These are phyloP conservation scores for Penicillium crustosum DNA, from an alignment of 2,329 filamentous ascomycete genomes.

Conservation along the genomic window DNA sequence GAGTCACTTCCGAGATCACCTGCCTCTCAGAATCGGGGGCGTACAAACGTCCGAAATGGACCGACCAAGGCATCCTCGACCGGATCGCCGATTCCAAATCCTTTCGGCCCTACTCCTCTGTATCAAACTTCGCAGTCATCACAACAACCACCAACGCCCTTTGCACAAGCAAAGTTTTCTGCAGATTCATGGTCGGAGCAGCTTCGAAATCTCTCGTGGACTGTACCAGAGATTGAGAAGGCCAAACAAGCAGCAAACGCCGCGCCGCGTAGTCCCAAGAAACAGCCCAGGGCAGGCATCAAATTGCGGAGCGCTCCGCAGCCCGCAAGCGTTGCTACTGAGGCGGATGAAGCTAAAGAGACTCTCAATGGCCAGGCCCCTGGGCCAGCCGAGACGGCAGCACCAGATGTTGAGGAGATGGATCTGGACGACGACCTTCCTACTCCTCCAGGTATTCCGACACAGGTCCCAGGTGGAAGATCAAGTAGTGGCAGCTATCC, in stretches of 20 bases:
- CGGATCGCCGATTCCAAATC: slow-evolving; percentile 22
- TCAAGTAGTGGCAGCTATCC: slow-evolving; percentile 19
- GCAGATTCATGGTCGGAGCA: slow-evolving; percentile 42
- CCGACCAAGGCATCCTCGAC: slow-evolving; percentile 18
- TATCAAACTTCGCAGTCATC: slow-evolving; percentile 10
- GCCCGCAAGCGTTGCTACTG: slow-evolving; percentile 39
- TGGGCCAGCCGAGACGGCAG: slow-evolving; percentile 15
- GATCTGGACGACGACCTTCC: slow-evolving; percentile 46
- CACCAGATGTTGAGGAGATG: slow-evolving; percentile 43
- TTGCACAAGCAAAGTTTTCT: slow-evolving; percentile 38
- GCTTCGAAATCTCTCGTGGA: slow-evolving; percentile 37
- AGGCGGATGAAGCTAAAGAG: slow-evolving; percentile 40
- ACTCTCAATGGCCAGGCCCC: slow-evolving; percentile 29
- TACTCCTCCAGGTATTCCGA: slow-evolving; percentile 12
- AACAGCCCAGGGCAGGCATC: slow-evolving; percentile 28
- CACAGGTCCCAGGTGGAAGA: background rate
- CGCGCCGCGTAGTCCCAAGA: slow-evolving; percentile 37
- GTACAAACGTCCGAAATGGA: slow-evolving; percentile 23
- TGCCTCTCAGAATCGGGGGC: slow-evolving; percentile 22
- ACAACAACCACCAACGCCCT: slow-evolving; percentile 31
- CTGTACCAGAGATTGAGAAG: slow-evolving; percentile 31
- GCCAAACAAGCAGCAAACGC: slow-evolving; percentile 28
- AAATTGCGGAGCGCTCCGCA: slow-evolving; percentile 35
- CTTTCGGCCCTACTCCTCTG: slow-evolving; percentile 15
- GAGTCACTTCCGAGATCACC: slow-evolving; percentile 22